Conservation (phyloP, 2,329 filamentous ascomycete genomes). For the Aspergillus eucalypticola region DNA sequence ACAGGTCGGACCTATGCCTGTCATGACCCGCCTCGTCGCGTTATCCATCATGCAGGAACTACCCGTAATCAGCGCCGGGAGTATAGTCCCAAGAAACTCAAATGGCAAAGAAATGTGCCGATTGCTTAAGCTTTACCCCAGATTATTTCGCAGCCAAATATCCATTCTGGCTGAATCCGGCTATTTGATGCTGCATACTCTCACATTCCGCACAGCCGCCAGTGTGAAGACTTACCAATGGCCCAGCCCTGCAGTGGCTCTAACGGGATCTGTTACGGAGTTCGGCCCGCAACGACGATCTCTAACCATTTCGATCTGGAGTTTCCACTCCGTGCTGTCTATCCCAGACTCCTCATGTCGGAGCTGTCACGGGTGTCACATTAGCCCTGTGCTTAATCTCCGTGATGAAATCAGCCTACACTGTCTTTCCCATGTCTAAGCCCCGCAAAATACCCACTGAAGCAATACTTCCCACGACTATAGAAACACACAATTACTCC, state of each 20-base stretch:
- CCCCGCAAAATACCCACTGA: neutral
- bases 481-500: neutral
- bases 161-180: constrained; percentile 1
- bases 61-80: neutral
- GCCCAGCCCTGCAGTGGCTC: neutral
- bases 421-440: neutral
- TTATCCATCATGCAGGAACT: neutral
- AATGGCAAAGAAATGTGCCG: neutral
- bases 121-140: neutral
- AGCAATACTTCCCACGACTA: neutral
- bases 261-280: constrained; percentile 7
- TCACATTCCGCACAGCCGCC: neutral
- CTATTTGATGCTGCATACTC: neutral
- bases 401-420: neutral
- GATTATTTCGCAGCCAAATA: neutral
- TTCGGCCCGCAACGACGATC: constrained; percentile 6
- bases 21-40: no score
- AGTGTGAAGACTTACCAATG: neutral
- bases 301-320: neutral
- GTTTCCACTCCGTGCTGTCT: neutral
- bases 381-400: neutral
- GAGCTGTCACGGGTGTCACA: neutral
- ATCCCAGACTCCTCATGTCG: neutral
- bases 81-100: neutral
- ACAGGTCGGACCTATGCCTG: no score